Conservation (phyloP, 768 basidiomycete genomes). For the Boletus sp. region DNA sequence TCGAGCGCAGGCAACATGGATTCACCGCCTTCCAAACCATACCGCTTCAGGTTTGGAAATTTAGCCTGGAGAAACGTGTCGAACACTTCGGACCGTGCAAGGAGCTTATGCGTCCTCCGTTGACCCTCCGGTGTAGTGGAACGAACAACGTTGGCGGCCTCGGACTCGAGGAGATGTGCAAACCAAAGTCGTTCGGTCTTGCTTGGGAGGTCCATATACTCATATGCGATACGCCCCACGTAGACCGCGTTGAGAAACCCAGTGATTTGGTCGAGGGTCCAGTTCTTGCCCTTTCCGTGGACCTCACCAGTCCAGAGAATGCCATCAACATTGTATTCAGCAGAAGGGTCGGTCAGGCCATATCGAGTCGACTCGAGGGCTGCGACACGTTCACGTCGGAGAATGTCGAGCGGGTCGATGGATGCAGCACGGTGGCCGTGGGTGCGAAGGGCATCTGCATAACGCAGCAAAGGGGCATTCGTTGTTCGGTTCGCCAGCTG, state of each 20-base stretch:
- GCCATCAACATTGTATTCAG: conserved; percentile 70
- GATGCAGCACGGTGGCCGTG: conserved; percentile 83
- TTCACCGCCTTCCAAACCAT: conserved; percentile 90
- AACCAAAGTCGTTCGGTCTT: conserved; percentile 90
- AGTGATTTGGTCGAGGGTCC: conserved; percentile 70
- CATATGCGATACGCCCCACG: conserved; percentile 83
- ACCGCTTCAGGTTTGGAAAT: conserved; percentile 85
- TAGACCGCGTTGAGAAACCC: conserved; percentile 70
- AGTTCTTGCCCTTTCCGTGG: conserved; percentile 38
- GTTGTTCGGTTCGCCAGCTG: conserved; percentile 65
- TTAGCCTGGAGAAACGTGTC: conserved; percentile 84
- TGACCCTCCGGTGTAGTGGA: conserved; percentile 38
- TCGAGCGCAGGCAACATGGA: conserved; percentile 91
- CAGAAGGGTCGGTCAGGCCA: conserved; percentile 53
- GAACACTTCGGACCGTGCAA: conserved; percentile 75
- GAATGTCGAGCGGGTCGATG: conserved; percentile 85
- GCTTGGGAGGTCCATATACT: conserved; percentile 87
- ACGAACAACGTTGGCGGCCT: conserved; percentile 30
- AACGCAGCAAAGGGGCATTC: conserved; percentile 80
- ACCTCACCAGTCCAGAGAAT: conserved; percentile 64
- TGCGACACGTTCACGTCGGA: conserved; percentile 76
- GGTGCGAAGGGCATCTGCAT: conserved; percentile 83
- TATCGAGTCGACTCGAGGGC: conserved; percentile 78
- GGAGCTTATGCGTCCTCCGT: conserved; percentile 59
- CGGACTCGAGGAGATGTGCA: conserved; percentile 74